Evolutionary conservation across 352 stramenopile genomes (phyloP), one percentile per base, ranked within the genome.

Genomic region (Globisporangium echinulatum): DNA sequence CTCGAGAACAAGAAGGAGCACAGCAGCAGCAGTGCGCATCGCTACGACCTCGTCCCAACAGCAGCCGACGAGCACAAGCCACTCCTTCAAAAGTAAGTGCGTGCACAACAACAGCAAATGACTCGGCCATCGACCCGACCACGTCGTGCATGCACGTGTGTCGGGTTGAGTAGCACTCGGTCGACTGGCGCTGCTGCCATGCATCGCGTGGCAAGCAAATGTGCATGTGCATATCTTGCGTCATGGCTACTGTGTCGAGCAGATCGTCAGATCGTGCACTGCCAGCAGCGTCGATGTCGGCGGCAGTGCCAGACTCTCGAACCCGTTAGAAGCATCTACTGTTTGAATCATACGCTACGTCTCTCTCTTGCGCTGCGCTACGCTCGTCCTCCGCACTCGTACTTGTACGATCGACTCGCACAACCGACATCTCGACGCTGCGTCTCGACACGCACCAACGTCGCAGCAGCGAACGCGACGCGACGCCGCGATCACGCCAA

Each of bases 1-100:
- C 70, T 88, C 58, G 80, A 94, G 69, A 79, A 68, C 46, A 75
- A 79, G 61, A 90, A 88, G 66, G 64, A 65, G 54, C 53, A 56
- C 48, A 36, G 52, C 46, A 37, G 52, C 9, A 53, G 65, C 51
- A 63, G 63, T 37, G 57, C 68, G 52, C 56, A 58, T 51, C 68
- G 69, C 52, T 89, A 82, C 64, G 67, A 85, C 54, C 64, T 77
- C 50, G 60, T 76, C 25, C 59, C 66, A 0, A 78, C 66, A 11
- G 70, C 77, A n/a, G 37, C 57, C 7, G 82, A 79, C n/a, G 82
- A 92, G 59, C 76, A 77, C 55, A 77, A 83, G 61, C 77, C 76
- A 58, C 60, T 92, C 62, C 69, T 92, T 9, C 51, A 71, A 42
- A 78, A 82, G 77, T 82, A 70, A 63, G 58, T 68, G 25, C 25